Conservation (phyloP, 176 grass and related monocot species). For the Raddia distichophylla region DNA sequence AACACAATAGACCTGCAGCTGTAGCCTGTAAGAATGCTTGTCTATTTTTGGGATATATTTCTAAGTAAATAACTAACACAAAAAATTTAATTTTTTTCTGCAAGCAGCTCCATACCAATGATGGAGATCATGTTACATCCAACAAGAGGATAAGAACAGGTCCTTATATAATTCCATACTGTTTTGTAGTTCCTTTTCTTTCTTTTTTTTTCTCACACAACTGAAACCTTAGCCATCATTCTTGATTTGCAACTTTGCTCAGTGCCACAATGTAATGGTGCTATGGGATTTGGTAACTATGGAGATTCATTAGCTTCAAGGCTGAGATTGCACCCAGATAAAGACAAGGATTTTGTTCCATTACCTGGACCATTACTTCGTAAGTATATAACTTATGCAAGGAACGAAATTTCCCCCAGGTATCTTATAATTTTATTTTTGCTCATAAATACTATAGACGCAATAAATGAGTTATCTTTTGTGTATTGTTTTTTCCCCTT, state of each 20-base stretch:
- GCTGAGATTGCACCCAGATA: constrained; percentile 70
- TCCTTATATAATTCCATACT: constrained; percentile 35
- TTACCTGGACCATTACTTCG: constrained; percentile 64
- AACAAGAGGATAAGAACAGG: constrained; percentile 70
- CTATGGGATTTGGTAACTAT: constrained; percentile 28
- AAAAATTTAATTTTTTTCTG: constrained; percentile 12
- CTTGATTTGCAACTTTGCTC: constrained; percentile 38
- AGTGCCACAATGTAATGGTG: constrained; percentile 41
- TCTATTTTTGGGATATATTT: not conserved
- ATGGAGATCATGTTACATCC: constrained; percentile 29
- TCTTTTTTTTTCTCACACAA: constrained; percentile 21
- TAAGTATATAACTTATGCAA: constrained; percentile 93
- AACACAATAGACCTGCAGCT: not conserved
- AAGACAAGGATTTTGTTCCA: constrained; percentile 70
- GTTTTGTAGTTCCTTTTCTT: not conserved
- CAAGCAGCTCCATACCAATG: constrained; percentile 69
- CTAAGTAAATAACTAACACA: constrained; percentile 23
- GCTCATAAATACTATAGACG: constrained; percentile 10
- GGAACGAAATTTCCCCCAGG: constrained; percentile 67
- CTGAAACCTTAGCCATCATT: constrained; percentile 19
- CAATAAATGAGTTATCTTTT: not conserved
- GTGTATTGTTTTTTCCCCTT: constrained; percentile 12
- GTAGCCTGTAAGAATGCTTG: constrained; percentile 15
- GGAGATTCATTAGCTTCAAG: constrained; percentile 57
- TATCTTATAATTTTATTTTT: constrained; percentile 41